Evolutionary conservation across 768 basidiomycete species (phyloP).

Genomic region (Boletellus emodensis): DNA sequence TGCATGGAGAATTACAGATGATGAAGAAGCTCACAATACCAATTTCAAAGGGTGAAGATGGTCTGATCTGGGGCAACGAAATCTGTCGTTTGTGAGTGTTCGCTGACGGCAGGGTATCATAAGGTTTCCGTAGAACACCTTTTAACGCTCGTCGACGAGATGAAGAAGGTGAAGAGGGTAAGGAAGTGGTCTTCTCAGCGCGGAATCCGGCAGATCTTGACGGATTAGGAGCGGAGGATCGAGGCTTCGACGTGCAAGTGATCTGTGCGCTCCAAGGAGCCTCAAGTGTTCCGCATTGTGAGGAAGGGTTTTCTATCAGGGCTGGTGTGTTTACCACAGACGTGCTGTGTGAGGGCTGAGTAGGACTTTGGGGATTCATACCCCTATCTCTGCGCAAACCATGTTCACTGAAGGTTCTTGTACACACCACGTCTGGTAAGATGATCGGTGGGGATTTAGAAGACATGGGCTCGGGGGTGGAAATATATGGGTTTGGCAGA

Average conservation of each 20-base stretch:
- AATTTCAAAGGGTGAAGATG: slow-evolving; percentile 25
- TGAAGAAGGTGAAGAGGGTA: slow-evolving; percentile 2
- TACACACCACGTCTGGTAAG: background rate
- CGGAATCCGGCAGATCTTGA: slow-evolving; percentile 11
- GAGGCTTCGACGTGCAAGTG: background rate
- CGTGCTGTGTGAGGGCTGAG: background rate
- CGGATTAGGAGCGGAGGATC: background rate
- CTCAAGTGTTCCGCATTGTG: background rate
- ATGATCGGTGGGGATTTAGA: background rate
- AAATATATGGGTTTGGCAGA: slow-evolving; percentile 25
- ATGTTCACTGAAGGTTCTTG: background rate
- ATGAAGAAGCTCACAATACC: slow-evolving; percentile 21
- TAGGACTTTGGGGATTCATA: background rate
- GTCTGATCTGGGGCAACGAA: slow-evolving; percentile 20
- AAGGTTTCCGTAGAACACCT: slow-evolving; percentile 6
- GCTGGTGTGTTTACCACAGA: background rate
- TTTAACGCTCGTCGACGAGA: background rate
- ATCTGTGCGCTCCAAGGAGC: background rate
- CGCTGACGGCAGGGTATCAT: background rate
- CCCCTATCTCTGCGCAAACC: background rate
- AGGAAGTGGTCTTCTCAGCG: background rate
- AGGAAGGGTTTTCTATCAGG: background rate
- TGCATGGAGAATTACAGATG: background rate
- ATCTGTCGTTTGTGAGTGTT: background rate
- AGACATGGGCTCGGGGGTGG: background rate